Base-by-base conservation (phyloP, 495 filamentous ascomycete species). In the Aspergillus sparsus region DNA sequence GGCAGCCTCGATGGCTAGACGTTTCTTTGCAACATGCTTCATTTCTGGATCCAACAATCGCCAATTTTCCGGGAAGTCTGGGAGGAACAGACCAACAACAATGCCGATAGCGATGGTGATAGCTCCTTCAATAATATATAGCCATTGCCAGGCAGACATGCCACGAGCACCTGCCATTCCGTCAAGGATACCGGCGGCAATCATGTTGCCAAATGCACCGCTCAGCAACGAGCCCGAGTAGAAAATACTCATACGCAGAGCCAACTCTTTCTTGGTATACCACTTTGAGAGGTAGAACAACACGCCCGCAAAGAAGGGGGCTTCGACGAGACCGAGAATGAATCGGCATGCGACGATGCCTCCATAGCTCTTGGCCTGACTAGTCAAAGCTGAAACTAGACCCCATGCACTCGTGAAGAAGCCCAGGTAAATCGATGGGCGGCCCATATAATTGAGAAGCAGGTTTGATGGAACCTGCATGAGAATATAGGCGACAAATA, bases 191-290 rank as follows among this genome's bases (percentile, higher is more conserved):
- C 84, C 79, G n/a, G 80, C 76, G 5, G 84, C 83, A 18, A 90
- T 77, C 18, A 89, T 71, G 10, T 85, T 85, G 8, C 85, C 85
- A 68, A 89, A 89, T 3, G 86, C 86, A 13, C 86, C 85, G 61
- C 75, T 80, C 10, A 88, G 68, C 13, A 86, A 75, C 6, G 86
- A 85, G 15, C 83, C 85, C 50, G 83, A 86, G 71, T 88, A 88
- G 71, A 89, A 89, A 50, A 87, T 79, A 61, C 80, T 82, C 70
- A 83, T 87, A 31, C 84, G 80, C 33, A 84, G 70, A 11, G 77
- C 80, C 37, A 86, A 63, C 67, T 87, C 84, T 53, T 77, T 76
- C 58, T 76, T 77, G 1, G 84, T 85, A 60, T 86, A 87, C 83
- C 82, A 86, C 54, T 80, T 80, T 7, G 81, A 84, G 1, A 86